These are phyloP conservation scores for Musa beccarii DNA, from an alignment of 176 grass and related monocot genomes.

Conservation along the genomic window DNA sequence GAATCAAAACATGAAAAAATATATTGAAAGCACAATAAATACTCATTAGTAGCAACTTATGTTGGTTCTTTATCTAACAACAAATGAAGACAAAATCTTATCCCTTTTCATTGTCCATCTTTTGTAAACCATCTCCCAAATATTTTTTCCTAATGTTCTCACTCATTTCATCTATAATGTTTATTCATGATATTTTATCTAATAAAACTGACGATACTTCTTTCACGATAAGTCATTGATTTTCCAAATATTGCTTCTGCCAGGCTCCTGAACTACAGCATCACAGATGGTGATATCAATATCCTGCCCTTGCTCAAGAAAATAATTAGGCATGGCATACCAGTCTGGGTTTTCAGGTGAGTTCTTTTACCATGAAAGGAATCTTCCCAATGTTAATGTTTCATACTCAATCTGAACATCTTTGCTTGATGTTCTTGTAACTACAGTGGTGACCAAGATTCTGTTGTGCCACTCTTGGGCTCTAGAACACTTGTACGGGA, in stretches of 20 bases:
- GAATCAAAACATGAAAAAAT: not conserved
- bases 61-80: not conserved
- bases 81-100: not conserved
- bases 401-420: not conserved
- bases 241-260: conserved; percentile 8
- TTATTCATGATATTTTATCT: too few species aligned
- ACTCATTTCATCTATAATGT: too few species aligned
- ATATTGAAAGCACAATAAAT: too few species aligned
- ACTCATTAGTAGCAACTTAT: too few species aligned
- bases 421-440: not conserved
- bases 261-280: conserved; percentile 85
- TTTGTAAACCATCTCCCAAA: too few species aligned
- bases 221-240: not conserved
- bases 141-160: too few species aligned
- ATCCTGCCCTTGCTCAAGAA: conserved; percentile 76
- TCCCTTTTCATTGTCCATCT: too few species aligned
- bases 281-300: conserved; percentile 62
- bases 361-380: not conserved
- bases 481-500: conserved; percentile 86
- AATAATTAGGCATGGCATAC: conserved; percentile 78
- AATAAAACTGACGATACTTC: not conserved
- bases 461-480: conserved; percentile 79
- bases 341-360: conserved; percentile 93
- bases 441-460: conserved; percentile 92
- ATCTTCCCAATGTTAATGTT: not conserved